Evolutionary conservation across 2,329 filamentous ascomycete species (phyloP), one percentile per base, ranked within the genome.

Genomic region (Myriosclerotinia duriaeana): DNA sequence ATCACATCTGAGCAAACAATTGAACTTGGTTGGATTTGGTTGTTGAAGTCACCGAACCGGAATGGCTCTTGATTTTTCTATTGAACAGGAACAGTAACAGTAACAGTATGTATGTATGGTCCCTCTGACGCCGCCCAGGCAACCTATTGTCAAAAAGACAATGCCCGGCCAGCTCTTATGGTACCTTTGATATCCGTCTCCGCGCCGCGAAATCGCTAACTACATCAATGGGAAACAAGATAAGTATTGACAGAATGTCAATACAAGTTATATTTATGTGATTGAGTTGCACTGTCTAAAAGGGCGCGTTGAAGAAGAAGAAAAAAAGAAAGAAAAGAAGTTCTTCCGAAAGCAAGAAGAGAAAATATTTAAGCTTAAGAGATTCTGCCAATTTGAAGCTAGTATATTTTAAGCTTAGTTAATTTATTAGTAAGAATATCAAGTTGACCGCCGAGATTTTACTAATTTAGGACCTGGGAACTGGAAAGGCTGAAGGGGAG

Each of bases 41-140:
- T n/a, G n/a, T n/a, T n/a, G n/a, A 34, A 34, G 6, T 15, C 26
- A 6, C n/a, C 5, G 30, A 34, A 6, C 4, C 50, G 26, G 7
- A 30, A 53, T 53, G 50, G 26, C 50, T 34, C 7, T 60, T 15
- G 22, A 46, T 38, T 2, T n/a, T 50, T 34, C 58, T 34, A 14
- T 30, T 22, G 8, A 22, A 14, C 20, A 8, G 34, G 3, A 61
- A 1, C 22, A 3, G 50, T n/a, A 48, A 11, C 20, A 40, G 4
- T 20, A 30, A 14, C 42, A 30, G 8, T 15, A 50, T 22, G 52
- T 69, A 53, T 93, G 89, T 93, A 74, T 81, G 87, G 84, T 85
- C 80, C 89, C 87, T 93, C 90, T 93, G 90, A 93, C 90, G 87
- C 90, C 86, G 89, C 87, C 89, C 85, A 84, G 85, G 86, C 86